Percentiles rank a stretch among this genome's conserved stretches.
Evolutionary conservation across 345 rosid species (phyloP).

Genomic region (Corymbia maculata): DNA sequence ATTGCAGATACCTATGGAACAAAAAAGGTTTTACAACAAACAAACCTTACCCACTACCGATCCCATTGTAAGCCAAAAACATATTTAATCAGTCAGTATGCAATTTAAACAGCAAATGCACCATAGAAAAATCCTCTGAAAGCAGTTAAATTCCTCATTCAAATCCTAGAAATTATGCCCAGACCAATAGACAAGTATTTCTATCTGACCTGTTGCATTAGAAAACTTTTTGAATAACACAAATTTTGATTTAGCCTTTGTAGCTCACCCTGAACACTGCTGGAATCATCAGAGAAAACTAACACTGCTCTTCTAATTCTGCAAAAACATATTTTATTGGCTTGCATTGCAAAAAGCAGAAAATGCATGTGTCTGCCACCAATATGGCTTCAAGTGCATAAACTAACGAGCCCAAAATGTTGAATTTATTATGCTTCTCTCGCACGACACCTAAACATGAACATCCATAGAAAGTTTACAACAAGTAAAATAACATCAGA

Average conservation of each 20-base stretch:
- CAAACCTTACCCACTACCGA: background rate
- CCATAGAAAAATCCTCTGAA: background rate
- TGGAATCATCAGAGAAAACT: background rate
- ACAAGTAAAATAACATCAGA: background rate
- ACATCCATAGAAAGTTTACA: background rate
- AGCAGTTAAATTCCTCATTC: background rate
- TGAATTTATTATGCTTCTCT: background rate
- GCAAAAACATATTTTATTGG: background rate
- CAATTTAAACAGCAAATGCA: background rate
- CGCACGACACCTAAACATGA: background rate
- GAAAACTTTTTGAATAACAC: background rate
- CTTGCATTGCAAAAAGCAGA: background rate
- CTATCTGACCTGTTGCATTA: background rate
- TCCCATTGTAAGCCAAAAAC: background rate
- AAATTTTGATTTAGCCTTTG: background rate
- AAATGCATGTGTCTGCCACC: background rate
- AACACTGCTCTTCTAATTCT: background rate
- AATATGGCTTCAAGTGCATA: background rate
- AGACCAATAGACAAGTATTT: background rate
- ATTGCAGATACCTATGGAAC: background rate
- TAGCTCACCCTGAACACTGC: background rate
- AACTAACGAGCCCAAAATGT: background rate
- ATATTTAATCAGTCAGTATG: background rate
- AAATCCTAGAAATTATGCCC: background rate
- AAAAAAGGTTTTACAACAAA: background rate